Evolutionary conservation across 2,329 filamentous ascomycete genomes (phyloP).

Genomic region (Emergomyces orientalis): DNA sequence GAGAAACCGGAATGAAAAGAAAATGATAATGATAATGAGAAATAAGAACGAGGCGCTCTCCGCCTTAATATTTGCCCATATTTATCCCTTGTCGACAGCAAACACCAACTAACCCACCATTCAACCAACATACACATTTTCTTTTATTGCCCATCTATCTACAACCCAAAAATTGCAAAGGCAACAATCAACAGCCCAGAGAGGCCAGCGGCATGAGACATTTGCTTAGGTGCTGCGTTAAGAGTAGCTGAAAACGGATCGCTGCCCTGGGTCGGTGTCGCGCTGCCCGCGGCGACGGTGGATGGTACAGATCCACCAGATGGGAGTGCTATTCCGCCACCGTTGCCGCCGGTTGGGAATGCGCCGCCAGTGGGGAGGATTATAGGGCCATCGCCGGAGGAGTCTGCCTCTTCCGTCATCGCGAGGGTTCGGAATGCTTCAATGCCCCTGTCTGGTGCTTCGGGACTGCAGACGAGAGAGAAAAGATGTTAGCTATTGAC

Average conservation of each 20-base stretch:
- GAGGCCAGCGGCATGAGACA: constrained; percentile 7
- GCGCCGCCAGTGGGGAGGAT: constrained; percentile 3
- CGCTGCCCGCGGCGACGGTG: background rate
- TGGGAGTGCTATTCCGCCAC: background rate
- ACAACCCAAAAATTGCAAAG: constrained; percentile 11
- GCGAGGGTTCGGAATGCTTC: constrained; percentile 10
- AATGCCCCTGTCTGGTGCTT: constrained; percentile 9
- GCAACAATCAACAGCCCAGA: constrained; percentile 8
- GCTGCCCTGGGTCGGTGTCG: constrained; percentile 3
- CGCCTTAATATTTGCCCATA: background rate
- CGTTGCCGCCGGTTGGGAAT: background rate
- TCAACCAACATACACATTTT: background rate
- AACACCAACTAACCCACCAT: background rate
- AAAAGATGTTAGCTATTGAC: background rate
- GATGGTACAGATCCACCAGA: background rate
- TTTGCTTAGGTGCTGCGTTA: constrained; percentile 9
- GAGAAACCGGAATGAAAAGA: background rate
- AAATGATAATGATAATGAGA: background rate
- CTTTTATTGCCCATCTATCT: background rate
- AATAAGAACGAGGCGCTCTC: background rate
- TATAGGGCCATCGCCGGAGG: constrained; percentile 2
- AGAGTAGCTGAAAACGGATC: constrained; percentile 3
- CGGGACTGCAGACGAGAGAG: constrained; percentile 3
- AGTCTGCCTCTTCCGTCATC: constrained; percentile 1
- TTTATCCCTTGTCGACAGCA: background rate